Conservation (phyloP, 306 rosid species). For the Castanea crenata region DNA sequence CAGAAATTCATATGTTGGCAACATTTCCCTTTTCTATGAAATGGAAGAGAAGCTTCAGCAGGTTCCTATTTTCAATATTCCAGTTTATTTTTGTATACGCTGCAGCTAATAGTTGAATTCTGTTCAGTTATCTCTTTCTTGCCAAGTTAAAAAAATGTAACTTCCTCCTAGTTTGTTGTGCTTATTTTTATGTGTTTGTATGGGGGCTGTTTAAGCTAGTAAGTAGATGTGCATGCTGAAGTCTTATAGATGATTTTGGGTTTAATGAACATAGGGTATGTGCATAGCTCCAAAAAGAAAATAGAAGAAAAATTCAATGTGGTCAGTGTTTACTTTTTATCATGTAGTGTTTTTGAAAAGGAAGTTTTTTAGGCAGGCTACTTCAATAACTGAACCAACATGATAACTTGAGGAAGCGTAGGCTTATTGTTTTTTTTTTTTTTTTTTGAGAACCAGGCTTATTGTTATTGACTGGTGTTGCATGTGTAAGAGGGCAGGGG, state of each 20-base stretch:
- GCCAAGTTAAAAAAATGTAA: background rate
- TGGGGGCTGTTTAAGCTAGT: background rate
- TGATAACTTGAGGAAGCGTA: too few relatives aligned
- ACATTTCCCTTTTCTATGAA: constrained; percentile 72
- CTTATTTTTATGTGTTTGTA: background rate
- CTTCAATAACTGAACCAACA: background rate
- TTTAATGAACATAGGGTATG: background rate
- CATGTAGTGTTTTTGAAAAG: background rate
- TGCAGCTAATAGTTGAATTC: constrained; percentile 19
- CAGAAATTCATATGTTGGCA: constrained; percentile 94
- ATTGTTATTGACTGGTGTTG: too few relatives aligned
- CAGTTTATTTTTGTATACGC: constrained; percentile 18
- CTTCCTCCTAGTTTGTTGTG: background rate
- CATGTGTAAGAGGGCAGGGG: too few relatives aligned
- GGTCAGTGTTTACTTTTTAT: background rate
- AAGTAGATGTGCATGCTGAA: background rate
- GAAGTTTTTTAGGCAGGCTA: background rate
- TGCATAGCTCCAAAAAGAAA: background rate
- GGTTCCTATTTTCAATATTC: constrained; percentile 47
- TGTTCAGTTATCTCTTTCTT: background rate
- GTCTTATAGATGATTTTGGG: background rate
- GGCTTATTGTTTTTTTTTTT: too few relatives aligned
- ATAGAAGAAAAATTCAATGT: background rate
- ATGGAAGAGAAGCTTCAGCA: constrained; percentile 83
- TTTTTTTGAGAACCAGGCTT: too few relatives aligned